Percentiles rank a stretch among this genome's conserved stretches.
These are phyloP conservation scores for Dianthus caryophyllus DNA, from an alignment of 148 eudicot genomes.

Conservation along the genomic window DNA sequence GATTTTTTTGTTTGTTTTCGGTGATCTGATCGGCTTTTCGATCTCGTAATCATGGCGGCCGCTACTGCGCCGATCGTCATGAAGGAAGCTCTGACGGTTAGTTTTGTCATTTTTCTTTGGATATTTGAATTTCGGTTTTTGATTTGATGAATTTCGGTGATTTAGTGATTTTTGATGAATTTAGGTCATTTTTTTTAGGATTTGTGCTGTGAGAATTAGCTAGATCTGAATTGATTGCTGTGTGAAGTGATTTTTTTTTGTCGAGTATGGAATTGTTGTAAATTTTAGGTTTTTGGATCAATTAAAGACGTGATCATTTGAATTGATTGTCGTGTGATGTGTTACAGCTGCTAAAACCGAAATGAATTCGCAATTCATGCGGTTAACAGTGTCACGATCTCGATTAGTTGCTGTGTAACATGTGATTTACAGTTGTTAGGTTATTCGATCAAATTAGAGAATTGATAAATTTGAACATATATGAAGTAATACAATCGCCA, in stretches of 20 bases:
- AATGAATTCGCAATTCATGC: constrained; percentile 86
- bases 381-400: constrained; percentile 87
- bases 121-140: background rate
- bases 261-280: background rate
- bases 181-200: background rate
- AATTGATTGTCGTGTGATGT: constrained; percentile 18
- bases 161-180: constrained; percentile 10
- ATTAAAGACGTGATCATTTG: constrained; percentile 9
- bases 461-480: constrained; percentile 6
- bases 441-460: background rate
- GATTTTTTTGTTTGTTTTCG: no score
- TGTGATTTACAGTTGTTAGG: background rate
- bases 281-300: constrained; percentile 6
- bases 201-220: constrained; percentile 5
- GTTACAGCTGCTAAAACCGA: constrained; percentile 81
- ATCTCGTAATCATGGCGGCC: constrained; percentile 80
- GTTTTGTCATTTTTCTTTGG: background rate
- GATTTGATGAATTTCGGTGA: background rate
- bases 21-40: constrained; percentile 20
- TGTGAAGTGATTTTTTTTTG: background rate
- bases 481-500: constrained; percentile 39
- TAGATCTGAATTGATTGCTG: constrained; percentile 23
- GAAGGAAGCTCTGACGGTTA: constrained; percentile 89
- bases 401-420: no score
- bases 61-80: constrained; percentile 95